A percentile compares a stretch with the other conserved stretches of the same genome.
phyloP scores from a whole-genome alignment of 768 basidiomycete species.

The Mycena vitilis region DNA sequence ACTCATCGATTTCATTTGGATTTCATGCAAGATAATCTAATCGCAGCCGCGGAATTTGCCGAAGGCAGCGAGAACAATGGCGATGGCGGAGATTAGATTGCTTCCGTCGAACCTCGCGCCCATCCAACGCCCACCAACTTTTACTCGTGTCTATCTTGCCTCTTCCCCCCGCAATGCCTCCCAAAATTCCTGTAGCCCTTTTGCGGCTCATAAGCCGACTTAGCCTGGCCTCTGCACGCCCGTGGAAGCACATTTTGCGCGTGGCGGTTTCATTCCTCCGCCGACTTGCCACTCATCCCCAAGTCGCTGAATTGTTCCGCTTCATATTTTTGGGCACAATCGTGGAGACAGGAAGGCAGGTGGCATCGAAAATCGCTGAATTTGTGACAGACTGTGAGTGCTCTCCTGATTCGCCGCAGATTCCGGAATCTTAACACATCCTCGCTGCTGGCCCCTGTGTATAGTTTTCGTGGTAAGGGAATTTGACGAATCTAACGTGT shows the following conservation, averaged over 20 bases:
- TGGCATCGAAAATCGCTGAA: conserved; percentile 4
- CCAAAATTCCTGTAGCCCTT: background rate
- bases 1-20: no score
- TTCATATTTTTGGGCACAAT: conserved; percentile 25
- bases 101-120: no score
- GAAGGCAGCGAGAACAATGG: no score
- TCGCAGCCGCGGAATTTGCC: no score
- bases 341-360: conserved; percentile 12
- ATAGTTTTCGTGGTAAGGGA: conserved; percentile 11
- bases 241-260: background rate
- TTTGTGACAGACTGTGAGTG: conserved; percentile 9
- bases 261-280: conserved; percentile 1
- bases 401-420: no score
- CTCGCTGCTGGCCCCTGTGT: no score
- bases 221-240: background rate
- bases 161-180: background rate
- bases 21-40: no score
- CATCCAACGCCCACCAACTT: no score
- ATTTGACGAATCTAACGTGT: background rate
- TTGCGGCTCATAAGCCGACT: background rate
- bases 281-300: conserved; percentile 9
- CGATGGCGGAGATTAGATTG: no score
- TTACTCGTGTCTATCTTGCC: no score
- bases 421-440: no score
- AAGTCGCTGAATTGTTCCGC: conserved; percentile 17